Percentiles rank a stretch among this genome's conserved stretches.
Evolutionary conservation across 495 filamentous ascomycete species (phyloP).

Genomic region (Diplogelasinospora grovesii): DNA sequence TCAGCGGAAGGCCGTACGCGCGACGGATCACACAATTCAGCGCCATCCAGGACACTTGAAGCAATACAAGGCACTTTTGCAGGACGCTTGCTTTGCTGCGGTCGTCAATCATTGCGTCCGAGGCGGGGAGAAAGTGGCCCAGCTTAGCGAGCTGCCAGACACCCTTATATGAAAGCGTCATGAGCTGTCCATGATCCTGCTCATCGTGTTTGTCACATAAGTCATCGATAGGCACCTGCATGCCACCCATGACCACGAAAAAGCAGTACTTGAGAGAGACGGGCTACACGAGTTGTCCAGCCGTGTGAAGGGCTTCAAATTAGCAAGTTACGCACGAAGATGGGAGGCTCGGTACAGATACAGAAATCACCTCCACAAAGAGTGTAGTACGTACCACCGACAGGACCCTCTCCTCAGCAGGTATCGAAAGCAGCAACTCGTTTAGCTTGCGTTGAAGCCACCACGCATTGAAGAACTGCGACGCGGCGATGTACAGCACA

Average conservation of each 20-base stretch:
- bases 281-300: no score
- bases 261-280: conserved; percentile 12
- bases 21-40: conserved; percentile 19
- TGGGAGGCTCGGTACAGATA: background rate
- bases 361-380: no score
- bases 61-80: conserved; percentile 21
- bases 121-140: no score
- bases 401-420: background rate
- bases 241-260: conserved; percentile 12
- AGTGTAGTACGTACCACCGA: no score
- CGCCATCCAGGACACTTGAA: conserved; percentile 29
- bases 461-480: conserved; percentile 3
- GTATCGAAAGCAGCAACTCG: background rate
- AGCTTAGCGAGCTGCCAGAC: no score
- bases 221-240: conserved; percentile 6
- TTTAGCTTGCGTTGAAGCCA: background rate
- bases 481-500: conserved; percentile 5
- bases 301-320: no score
- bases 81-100: conserved; percentile 30
- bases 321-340: background rate
- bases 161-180: no score
- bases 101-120: conserved; percentile 7
- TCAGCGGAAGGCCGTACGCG: conserved; percentile 16
- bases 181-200: no score
- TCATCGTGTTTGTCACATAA: background rate